Conservation (phyloP, 805 yeast species). For the Candida tibetensis region DNA sequence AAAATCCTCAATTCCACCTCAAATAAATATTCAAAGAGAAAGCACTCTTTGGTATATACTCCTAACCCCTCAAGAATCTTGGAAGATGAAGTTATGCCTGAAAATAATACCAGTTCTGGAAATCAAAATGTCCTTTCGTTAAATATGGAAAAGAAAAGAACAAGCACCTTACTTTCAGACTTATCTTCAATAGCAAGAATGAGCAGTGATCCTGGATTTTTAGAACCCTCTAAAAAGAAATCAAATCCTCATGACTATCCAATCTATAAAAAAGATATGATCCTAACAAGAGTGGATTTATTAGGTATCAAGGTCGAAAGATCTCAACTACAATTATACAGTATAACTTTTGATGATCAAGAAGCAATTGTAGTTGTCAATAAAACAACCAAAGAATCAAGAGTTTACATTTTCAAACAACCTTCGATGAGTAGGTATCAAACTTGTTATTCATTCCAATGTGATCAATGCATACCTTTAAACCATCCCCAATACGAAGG, state of each 20-base stretch:
- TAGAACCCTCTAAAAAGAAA: conserved; percentile 21
- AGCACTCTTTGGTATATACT: conserved; percentile 32
- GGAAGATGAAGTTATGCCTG: conserved; percentile 34
- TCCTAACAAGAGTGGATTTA: conserved; percentile 59
- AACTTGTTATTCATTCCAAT: conserved; percentile 25
- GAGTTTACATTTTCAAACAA: conserved; percentile 49
- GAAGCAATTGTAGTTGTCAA: conserved; percentile 64
- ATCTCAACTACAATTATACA: conserved; percentile 32
- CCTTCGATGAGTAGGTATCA: conserved; percentile 29
- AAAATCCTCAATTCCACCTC: conserved; percentile 13
- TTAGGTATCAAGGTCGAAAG: conserved; percentile 30
- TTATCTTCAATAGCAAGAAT: conserved; percentile 45
- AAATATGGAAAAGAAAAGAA: conserved; percentile 42
- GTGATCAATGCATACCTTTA: conserved; percentile 40
- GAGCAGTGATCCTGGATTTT: conserved; percentile 36
- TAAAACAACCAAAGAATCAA: conserved; percentile 37
- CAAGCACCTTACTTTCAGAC: conserved; percentile 42
- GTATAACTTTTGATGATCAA: conserved; percentile 46
- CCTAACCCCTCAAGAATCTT: conserved; percentile 43
- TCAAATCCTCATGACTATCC: conserved; percentile 25
- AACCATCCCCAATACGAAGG: conserved; percentile 39
- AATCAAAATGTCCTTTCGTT: conserved; percentile 27
- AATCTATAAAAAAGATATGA: conserved; percentile 59
- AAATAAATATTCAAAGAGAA: conserved; percentile 18
- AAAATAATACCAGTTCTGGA: conserved; percentile 1